These are phyloP conservation scores for Trametes cubensis DNA, from an alignment of 768 basidiomycete genomes.

Conservation along the genomic window DNA sequence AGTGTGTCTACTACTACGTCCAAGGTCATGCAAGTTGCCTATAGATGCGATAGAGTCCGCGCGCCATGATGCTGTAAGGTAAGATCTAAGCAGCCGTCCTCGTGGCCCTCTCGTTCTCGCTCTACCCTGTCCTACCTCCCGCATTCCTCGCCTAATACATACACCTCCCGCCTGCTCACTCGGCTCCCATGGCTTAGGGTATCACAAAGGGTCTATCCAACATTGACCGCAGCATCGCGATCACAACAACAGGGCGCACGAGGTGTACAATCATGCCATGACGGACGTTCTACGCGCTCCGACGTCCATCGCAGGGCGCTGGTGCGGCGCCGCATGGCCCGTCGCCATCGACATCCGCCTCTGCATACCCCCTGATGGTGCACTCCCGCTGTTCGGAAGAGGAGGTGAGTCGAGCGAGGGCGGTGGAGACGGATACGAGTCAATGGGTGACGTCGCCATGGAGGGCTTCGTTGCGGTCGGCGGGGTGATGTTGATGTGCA, in stretches of 20 bases:
- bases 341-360: conserved; percentile 23
- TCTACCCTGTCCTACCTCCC: not conserved
- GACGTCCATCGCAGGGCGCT: conserved; percentile 6
- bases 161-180: not conserved
- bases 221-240: not conserved
- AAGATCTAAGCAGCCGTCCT: conserved; percentile 9
- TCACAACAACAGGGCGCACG: not conserved
- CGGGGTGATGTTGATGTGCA: conserved; percentile 35
- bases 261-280: conserved; percentile 5
- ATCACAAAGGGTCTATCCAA: not conserved
- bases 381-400: too few relatives aligned
- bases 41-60: not conserved
- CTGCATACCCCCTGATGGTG: not conserved
- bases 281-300: conserved; percentile 17
- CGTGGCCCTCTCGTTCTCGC: not conserved
- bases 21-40: not conserved
- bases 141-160: not conserved
- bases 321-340: conserved; percentile 24
- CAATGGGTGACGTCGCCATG: conserved; percentile 28
- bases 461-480: conserved; percentile 21
- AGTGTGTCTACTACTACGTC: not conserved
- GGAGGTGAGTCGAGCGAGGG: conserved; percentile 45
- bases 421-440: conserved; percentile 44
- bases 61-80: not conserved
- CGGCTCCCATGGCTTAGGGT: not conserved